A percentile compares a stretch with the other conserved stretches of the same genome.
Conservation (phyloP, 208 protist species). For the Phytomonas sp. region DNA sequence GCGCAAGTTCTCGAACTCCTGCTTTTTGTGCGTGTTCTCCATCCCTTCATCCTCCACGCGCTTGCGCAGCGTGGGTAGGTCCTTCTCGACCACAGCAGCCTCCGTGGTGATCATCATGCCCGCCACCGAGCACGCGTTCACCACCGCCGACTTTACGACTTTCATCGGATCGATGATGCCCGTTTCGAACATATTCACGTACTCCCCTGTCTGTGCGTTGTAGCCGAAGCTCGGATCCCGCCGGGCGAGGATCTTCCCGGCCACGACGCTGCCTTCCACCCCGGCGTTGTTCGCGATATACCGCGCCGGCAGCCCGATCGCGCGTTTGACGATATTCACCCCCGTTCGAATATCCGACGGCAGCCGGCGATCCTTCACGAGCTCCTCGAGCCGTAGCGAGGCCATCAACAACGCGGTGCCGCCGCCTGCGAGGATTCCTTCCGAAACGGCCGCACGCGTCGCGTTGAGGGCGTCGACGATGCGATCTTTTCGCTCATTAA, state of each 20-base stretch:
- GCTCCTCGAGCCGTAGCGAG: conserved; percentile 63
- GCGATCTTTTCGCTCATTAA: conserved; percentile 99
- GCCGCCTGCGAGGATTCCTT: conserved; percentile 98
- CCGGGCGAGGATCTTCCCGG: conserved; percentile 91
- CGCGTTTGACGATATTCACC: conserved; percentile 75
- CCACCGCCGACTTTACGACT: conserved; percentile 97
- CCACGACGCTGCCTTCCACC: conserved; percentile 96
- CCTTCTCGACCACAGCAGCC: conserved; percentile 91
- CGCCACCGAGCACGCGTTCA: conserved; percentile 96
- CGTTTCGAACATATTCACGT: conserved; percentile 96
- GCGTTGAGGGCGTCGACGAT: conserved; percentile 98
- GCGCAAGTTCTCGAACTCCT: conserved; percentile 55
- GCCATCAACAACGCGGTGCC: conserved; percentile 96
- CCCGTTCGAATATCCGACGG: conserved; percentile 66
- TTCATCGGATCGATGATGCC: conserved; percentile 99
- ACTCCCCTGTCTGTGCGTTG: conserved; percentile 93
- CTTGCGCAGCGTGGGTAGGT: conserved; percentile 25
- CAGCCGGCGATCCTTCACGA: conserved; percentile 70
- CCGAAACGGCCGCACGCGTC: conserved; percentile 96
- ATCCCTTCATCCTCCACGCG: conserved; percentile 79
- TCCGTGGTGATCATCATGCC: conserved; percentile 99
- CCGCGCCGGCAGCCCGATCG: conserved; percentile 73
- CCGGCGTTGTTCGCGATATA: conserved; percentile 97
- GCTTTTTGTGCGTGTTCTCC: conserved; percentile 71
- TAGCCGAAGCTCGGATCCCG: conserved; percentile 90